These are phyloP conservation scores for Gracilariopsis chorda DNA, from an alignment of 23 red algal genomes.

Conservation along the genomic window DNA sequence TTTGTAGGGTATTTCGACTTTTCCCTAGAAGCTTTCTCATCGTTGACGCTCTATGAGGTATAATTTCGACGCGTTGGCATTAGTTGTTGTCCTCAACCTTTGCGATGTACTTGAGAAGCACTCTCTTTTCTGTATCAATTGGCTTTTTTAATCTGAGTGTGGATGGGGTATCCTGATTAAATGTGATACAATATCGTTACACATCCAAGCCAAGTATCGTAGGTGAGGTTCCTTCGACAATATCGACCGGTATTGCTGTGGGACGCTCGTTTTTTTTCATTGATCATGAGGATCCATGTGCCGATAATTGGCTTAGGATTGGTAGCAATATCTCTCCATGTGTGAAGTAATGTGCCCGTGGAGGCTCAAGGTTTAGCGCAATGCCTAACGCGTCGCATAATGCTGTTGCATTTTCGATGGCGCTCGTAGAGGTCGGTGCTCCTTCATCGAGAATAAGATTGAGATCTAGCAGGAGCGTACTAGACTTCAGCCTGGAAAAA, in stretches of 20 bases:
- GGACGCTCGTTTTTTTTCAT: not conserved
- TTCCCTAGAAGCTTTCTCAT: not conserved
- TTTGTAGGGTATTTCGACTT: not conserved
- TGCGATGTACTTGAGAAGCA: conserved; percentile 1
- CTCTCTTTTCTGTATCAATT: not conserved
- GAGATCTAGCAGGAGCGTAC: conserved; percentile 6
- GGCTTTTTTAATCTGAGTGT: not conserved
- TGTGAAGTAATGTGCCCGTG: conserved; percentile 8
- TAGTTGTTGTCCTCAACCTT: not conserved
- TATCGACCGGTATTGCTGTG: not conserved
- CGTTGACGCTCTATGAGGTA: not conserved
- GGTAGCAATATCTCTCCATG: not conserved
- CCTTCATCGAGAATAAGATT: conserved; percentile 48
- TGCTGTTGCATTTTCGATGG: not conserved
- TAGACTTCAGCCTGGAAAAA: not conserved
- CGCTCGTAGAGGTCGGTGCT: conserved; percentile 25
- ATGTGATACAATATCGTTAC: not conserved
- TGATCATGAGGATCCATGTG: conserved; percentile 1
- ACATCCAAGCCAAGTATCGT: conserved; percentile 13
- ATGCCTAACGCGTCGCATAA: conserved; percentile 18
- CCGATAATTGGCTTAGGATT: not conserved
- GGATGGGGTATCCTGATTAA: not conserved
- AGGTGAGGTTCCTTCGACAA: not conserved
- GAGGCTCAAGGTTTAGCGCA: not conserved
- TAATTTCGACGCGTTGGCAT: not conserved